Conservation (phyloP, 768 basidiomycete genomes). For the Suillus sp. region DNA sequence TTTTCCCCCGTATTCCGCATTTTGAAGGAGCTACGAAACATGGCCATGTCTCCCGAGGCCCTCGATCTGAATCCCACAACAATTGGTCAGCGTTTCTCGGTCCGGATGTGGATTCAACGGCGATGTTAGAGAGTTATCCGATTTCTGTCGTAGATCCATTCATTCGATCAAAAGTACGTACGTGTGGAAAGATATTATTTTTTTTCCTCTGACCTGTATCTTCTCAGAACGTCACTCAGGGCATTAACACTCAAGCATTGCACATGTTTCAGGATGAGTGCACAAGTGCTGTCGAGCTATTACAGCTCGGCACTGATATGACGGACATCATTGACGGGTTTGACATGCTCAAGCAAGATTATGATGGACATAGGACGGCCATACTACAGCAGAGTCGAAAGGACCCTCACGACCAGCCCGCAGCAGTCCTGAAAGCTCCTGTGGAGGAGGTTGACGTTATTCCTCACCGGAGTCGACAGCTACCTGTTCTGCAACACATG, state of each 20-base stretch:
- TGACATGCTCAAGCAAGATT: conserved; percentile 5
- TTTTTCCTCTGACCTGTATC: not conserved
- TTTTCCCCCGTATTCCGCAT: conserved; percentile 27
- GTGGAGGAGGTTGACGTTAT: not conserved
- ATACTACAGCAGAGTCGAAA: not conserved
- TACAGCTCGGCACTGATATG: conserved; percentile 93
- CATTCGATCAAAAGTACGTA: conserved; percentile 38
- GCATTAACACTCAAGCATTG: conserved; percentile 9
- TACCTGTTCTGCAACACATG: not conserved
- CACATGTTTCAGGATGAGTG: conserved; percentile 12
- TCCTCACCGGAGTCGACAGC: not conserved
- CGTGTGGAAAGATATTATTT: not conserved
- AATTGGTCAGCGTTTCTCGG: not conserved
- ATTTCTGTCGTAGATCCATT: conserved; percentile 45
- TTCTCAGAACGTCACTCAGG: conserved; percentile 27
- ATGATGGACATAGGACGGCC: not conserved
- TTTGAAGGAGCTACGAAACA: not conserved
- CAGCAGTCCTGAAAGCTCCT: not conserved
- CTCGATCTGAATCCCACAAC: not conserved
- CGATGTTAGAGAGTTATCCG: not conserved
- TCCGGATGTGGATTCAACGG: not conserved
- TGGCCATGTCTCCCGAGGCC: not conserved
- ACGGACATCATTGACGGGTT: conserved; percentile 47
- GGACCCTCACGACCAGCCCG: not conserved
- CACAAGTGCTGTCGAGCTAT: conserved; percentile 54